Evolutionary conservation across 768 basidiomycete genomes (phyloP), one percentile per base, ranked within the genome.

Genomic region (Suillus cothurnatus): DNA sequence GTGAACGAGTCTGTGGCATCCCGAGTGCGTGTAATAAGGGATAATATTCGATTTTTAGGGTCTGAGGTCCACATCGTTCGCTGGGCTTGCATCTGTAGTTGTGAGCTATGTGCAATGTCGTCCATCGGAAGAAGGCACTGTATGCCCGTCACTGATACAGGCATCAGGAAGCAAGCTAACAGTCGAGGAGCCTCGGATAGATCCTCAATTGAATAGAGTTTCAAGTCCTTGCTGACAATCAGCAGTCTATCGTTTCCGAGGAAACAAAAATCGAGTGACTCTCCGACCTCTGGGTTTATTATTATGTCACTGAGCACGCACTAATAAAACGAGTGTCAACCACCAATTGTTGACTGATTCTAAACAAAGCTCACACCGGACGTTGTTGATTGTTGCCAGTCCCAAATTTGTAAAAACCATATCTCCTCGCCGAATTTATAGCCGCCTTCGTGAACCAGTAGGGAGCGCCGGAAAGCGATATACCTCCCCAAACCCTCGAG

Each of bases 331-430:
- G 28, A 34, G 12, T 45, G 45, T 62, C 31, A 61, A n/a, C n/a
- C 8, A 26, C 5, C 7, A 12, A 36, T 5, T 14, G 14, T 38
- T 9, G n/a, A 5, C n/a, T 5, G 21, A 17, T 63, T 41, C 12
- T 12, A n/a, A 31, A 2, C 21, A 63, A 63, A 7, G 17, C 39
- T 64, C 43, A 59, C 63, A 38, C 26, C 34, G 34, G 59, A 34
- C 21, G 45, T 62, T 21, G n/a, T 61, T 19, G 57, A 61, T 6
- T 26, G 19, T 23, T 61, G 23, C 63, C 63, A 61, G 45, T 64
- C 49, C 63, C 63, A 64, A 9, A 64, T 19, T 15, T 64, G 63
- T 17, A 64, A 28, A 21, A 21, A 61, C 63, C 45, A 64, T 47
- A 23, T 26, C 45, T 26, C 57, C 28, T 43, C 56, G 55, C 28